Evolutionary conservation across 768 basidiomycete species (phyloP), one percentile per base, ranked within the genome.

Genomic region (Tephrocybe sp.): DNA sequence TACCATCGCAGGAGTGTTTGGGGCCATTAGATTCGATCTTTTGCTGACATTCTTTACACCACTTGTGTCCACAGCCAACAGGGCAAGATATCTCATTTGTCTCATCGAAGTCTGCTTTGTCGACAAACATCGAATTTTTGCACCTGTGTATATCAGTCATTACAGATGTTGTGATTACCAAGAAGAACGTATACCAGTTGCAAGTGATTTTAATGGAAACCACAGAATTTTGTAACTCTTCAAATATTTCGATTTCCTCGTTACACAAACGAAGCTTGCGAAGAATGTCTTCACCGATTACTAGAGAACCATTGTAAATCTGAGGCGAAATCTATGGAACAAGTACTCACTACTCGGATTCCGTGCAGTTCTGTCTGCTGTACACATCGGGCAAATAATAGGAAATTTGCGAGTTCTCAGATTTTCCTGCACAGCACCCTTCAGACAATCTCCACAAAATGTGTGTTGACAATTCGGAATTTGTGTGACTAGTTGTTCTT

Each of bases 41-140:
- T 47, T 79, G 76, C 25, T 74, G 75, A 64, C 84, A 86, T 25
- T 63, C 63, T 64, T 80, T 85, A 63, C 84, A 86, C 84, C 84
- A 86, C 9, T 70, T 64, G 55, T 81, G 64, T 1, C 62, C 57
- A 49, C 84, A 86, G 15, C 63, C 61, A 0, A 78, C 59, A 1
- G 81, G 82, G 50, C 84, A 86, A 13, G 66, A 61, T 31, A 86
- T 63, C 16, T 72, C 69, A 27, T 63, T 60, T 15, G 64, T 60
- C 3, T 67, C 67, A 8, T 65, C 57, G 48, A 76, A 72, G 47
- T 84, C 79, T 34, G 62, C 54, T 22, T 74, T 72, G 56, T 80
- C 83, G 12, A 86, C 78, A 44, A 72, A 75, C 15, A 76, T 63
- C 2, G 74, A 69, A 13, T 73, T 63, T 19, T 67, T 59, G 55